phyloP scores from a whole-genome alignment of 495 filamentous ascomycete genomes.

The Podospora appendiculata region DNA sequence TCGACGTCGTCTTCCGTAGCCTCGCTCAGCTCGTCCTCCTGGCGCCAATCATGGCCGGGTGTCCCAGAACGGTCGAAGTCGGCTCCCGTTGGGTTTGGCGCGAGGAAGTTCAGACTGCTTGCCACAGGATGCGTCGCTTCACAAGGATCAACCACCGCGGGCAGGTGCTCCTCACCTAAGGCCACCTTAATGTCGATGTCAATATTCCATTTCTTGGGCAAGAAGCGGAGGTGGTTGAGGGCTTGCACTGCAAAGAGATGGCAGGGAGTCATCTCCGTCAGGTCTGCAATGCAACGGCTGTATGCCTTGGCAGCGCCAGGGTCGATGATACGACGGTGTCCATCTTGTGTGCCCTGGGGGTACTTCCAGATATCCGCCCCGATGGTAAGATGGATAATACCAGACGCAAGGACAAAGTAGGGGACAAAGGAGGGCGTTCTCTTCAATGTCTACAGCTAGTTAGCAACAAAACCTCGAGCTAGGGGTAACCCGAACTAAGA shows the following conservation, averaged over 20 bases:
- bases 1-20: constrained; percentile 1
- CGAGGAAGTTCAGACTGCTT: constrained; percentile 43
- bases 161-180: neutral
- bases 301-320: constrained; percentile 30
- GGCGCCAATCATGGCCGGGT: neutral
- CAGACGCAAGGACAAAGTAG: constrained; percentile 51
- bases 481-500: no score
- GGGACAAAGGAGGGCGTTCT: constrained; percentile 51
- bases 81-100: constrained; percentile 34
- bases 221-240: constrained; percentile 47
- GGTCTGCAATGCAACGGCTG: constrained; percentile 37
- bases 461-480: no score
- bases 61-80: constrained; percentile 34
- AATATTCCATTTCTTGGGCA: constrained; percentile 51
- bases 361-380: constrained; percentile 20
- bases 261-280: constrained; percentile 50
- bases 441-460: constrained; percentile 29
- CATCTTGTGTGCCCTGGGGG: neutral
- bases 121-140: constrained; percentile 27
- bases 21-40: neutral
- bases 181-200: constrained; percentile 31
- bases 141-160: constrained; percentile 11
- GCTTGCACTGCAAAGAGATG: constrained; percentile 52
- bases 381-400: constrained; percentile 51
- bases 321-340: constrained; percentile 14